Conservation (phyloP, 495 filamentous ascomycete genomes). For the Pseudomonodictys pantanalensis region DNA sequence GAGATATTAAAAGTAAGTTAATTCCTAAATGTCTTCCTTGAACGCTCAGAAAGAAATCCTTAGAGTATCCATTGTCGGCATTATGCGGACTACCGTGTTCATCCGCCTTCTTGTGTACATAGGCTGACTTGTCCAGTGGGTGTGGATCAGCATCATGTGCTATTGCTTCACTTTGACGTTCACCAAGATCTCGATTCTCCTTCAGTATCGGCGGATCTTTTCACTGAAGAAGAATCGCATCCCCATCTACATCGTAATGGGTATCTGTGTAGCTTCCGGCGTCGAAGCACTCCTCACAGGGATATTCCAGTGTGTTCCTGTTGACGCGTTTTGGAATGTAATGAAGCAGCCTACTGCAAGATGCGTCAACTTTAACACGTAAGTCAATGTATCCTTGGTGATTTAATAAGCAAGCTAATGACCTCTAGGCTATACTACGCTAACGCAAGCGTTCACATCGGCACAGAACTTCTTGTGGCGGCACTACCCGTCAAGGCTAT, state of each 20-base stretch:
- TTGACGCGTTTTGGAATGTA: slow-evolving; percentile 14
- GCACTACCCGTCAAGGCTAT: slow-evolving; percentile 20
- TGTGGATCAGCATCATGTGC: slow-evolving; percentile 8
- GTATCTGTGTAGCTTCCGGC: slow-evolving; percentile 10
- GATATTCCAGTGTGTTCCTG: slow-evolving; percentile 4
- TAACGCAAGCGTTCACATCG: slow-evolving; percentile 18
- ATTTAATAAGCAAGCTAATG: not conserved
- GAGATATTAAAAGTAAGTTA: not conserved
- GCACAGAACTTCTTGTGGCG: slow-evolving; percentile 12
- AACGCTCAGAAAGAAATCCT: no score
- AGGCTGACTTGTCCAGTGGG: slow-evolving; percentile 1
- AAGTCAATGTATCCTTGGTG: not conserved
- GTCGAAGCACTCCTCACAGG: not conserved
- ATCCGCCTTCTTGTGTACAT: not conserved
- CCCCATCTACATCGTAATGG: slow-evolving; percentile 16
- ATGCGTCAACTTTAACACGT: slow-evolving; percentile 6
- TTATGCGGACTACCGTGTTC: no score
- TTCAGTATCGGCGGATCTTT: slow-evolving; percentile 16
- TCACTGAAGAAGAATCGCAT: not conserved
- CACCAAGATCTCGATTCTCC: slow-evolving; percentile 13
- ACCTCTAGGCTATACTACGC: slow-evolving; percentile 11
- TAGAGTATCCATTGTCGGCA: no score
- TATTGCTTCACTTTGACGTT: slow-evolving; percentile 12
- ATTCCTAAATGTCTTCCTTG: no score
- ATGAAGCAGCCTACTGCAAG: slow-evolving; percentile 8